A percentile compares a stretch with the other conserved stretches of the same genome.
Evolutionary conservation across 2,329 filamentous ascomycete species (phyloP).

Genomic region (Beauveria australis): DNA sequence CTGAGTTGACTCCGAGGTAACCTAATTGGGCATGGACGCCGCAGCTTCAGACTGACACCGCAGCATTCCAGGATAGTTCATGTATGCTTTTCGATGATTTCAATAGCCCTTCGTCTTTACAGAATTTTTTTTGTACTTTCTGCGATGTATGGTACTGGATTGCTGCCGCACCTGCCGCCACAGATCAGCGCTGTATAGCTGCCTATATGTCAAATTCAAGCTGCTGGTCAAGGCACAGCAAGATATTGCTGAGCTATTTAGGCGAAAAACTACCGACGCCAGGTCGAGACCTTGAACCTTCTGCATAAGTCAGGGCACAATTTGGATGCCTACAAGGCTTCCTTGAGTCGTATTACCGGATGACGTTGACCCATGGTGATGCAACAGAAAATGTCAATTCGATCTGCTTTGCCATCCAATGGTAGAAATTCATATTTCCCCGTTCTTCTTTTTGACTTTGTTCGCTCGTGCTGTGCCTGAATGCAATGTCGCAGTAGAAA

Average conservation of each 20-base stretch:
- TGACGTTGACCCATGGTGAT: not conserved
- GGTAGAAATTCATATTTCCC: not conserved
- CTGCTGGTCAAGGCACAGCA: too few relatives aligned
- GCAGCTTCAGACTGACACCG: not conserved
- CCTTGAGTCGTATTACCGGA: not conserved
- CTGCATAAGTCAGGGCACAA: not conserved
- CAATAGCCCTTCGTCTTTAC: too few relatives aligned
- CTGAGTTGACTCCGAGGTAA: not conserved
- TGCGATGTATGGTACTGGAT: too few relatives aligned
- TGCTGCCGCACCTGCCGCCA: too few relatives aligned
- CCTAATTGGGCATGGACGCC: constrained; percentile 1
- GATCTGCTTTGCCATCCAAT: too few relatives aligned
- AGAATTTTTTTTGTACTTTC: too few relatives aligned
- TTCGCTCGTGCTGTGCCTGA: not conserved
- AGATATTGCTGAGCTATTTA: too few relatives aligned
- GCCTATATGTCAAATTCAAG: too few relatives aligned
- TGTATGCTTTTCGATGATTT: too few relatives aligned
- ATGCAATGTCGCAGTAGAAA: not conserved
- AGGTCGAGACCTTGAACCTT: too few relatives aligned
- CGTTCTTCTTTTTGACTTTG: not conserved
- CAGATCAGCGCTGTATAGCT: too few relatives aligned
- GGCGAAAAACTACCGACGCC: too few relatives aligned
- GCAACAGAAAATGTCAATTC: not conserved
- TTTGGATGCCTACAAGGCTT: not conserved
- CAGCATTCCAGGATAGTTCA: not conserved